Base-by-base conservation (phyloP, 345 rosid genomes). In the Eucalyptus erythrocorys region DNA sequence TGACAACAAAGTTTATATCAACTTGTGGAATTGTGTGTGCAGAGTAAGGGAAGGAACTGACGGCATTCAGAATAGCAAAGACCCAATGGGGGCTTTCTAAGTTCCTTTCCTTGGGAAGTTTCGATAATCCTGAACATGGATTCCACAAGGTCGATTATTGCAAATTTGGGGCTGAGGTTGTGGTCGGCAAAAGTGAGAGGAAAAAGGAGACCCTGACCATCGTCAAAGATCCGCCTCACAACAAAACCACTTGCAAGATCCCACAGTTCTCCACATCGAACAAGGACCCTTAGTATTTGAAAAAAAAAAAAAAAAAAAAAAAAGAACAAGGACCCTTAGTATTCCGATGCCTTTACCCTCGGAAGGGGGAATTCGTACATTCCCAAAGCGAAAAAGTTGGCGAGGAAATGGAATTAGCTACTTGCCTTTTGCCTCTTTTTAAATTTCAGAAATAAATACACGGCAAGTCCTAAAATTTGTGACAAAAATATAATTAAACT, bases 151-250 rank as follows among this genome's bases (percentile, higher is more conserved):
- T 1, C 27, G 80, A 86, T 11, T 34, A 27, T 85, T 86, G 88
- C 30, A 47, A 12, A 22, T 86, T 89, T 51, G 81, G 90, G 84
- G 88, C 57, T 30, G 88, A 89, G 86, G 86, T 89, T 86, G 27
- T 76, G 37, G 86, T 89, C 19, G 16, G 66, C 13, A 42, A 43
- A 13, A 26, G 9, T 30, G 24, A 47, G 24, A 26, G 13, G 12
- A 47, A 22, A 21, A 10, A 19, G 34, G 86, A 88, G 30, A 34
- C 71, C 43, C 53, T 76, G 4, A 48, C 89, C n/a, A 79, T 49
- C 61, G 19, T 79, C 34, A 37, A 30, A 11, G 17, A 48, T 40
- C 50, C 89, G 4, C 40, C 13, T 19, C 26, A 8, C 16, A 13
- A 48, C 19, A 48, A 9, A 11, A 12, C 9, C 76, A 26, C 50